Conservation (phyloP, 441 rosid species). For the Syzygium syzygioides region DNA sequence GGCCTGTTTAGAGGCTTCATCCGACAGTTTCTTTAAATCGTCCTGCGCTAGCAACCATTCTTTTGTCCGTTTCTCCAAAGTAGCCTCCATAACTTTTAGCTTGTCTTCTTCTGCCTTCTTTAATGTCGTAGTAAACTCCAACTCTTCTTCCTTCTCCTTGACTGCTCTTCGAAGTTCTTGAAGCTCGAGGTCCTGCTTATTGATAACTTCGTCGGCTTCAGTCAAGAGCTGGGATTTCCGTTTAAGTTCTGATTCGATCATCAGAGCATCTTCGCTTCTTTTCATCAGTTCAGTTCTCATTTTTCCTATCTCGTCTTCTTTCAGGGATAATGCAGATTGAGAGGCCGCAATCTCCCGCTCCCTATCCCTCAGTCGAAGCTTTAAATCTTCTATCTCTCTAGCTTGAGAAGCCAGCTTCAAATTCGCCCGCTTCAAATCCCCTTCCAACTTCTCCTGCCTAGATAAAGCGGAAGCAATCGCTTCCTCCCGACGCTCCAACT, state of each 20-base stretch:
- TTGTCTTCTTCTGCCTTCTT: conserved; percentile 59
- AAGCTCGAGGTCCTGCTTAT: conserved; percentile 59
- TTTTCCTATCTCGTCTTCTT: conserved; percentile 50
- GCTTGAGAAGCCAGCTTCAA: conserved; percentile 58
- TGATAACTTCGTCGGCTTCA: conserved; percentile 55
- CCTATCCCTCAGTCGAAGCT: conserved; percentile 41
- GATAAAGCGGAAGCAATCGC: conserved; percentile 38
- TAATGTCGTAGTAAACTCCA: conserved; percentile 28
- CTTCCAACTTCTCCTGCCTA: conserved; percentile 49
- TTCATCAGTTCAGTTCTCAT: conserved; percentile 36
- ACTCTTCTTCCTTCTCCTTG: conserved; percentile 52
- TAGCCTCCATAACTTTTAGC: conserved; percentile 45
- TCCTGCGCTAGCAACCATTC: conserved; percentile 67
- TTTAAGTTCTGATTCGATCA: conserved; percentile 34
- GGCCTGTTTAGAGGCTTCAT: conserved; percentile 28
- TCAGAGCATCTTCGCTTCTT: conserved; percentile 42
- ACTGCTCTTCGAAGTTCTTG: conserved; percentile 38
- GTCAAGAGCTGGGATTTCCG: conserved; percentile 47
- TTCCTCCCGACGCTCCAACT: conserved; percentile 43
- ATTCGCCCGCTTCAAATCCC: conserved; percentile 49
- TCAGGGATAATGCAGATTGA: conserved; percentile 33
- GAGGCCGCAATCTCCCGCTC: conserved; percentile 41
- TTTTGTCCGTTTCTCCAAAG: conserved; percentile 56
- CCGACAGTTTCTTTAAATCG: conserved; percentile 47
- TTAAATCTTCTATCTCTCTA: conserved; percentile 57